Base-by-base conservation (phyloP, 768 basidiomycete species). In the Rhizopogon roseolus region DNA sequence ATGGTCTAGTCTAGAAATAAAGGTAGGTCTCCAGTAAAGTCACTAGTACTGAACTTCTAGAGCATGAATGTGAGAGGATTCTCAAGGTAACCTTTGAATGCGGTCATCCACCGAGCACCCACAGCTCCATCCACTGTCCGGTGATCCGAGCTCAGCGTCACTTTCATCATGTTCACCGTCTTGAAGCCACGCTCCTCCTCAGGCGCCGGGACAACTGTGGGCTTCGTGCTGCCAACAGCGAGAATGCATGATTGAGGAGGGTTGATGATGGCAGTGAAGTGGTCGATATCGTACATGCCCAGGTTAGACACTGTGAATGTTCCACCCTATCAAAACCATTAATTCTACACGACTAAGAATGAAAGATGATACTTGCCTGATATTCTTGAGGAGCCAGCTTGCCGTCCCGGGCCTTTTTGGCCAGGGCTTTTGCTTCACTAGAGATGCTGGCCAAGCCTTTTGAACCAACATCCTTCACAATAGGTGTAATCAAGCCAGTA, bases 211-310 rank as follows among this genome's bases (percentile, higher is more conserved):
- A 94, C 85, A 14, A 98, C 75, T 50, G 87, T 88, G n/a, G 90
- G 81, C 67, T 85, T 80, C 16, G 93, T 93, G 17, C 86, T 80
- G 36, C 97, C 95, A 62, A 98, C 84, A 42, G 97, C 97, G 56
- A 99, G 86, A 65, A 98, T 99, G 73, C 95, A 98, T 44, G 93
- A 91, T 72, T 98, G 97, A 25, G 97, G 97, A 13, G 90, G 85
- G 79, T 99, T 99, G 82, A 99, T 96, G 76, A 99, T 98, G 44
- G 97, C 97, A 13, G 95, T 98, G 73, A 99, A 99, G 73, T 94
- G 89, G 52, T 85, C 82, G 64, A 98, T 82, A 57, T 90, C 95
- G 67, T 81, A 97, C 97, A 99, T 99, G 73, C 97, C 97, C 53
- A 99, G 80, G 76, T 99, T 99, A 55, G 97, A 99, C 69, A 99